A percentile compares a stretch with the other conserved stretches of the same genome.
These are phyloP conservation scores for Geotrichum aggregatum DNA, from an alignment of 1,139 yeast genomes.

Conservation along the genomic window DNA sequence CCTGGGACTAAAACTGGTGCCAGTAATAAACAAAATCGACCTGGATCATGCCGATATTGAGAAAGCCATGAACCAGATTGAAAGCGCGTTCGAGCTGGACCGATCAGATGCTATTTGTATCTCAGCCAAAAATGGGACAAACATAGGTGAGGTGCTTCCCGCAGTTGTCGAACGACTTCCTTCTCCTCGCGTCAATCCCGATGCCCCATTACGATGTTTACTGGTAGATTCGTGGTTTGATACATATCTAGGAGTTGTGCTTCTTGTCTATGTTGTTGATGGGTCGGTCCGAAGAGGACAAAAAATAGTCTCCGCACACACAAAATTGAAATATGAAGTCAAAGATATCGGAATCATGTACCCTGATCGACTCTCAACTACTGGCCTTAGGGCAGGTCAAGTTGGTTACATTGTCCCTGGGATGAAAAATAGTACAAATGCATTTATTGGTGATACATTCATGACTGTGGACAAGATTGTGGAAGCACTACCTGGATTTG, in stretches of 20 bases:
- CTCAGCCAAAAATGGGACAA: constrained; percentile 86
- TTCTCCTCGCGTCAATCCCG: constrained; percentile 55
- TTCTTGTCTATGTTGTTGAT: constrained; percentile 79
- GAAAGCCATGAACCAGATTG: constrained; percentile 76
- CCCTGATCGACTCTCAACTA: constrained; percentile 67
- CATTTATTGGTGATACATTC: constrained; percentile 88
- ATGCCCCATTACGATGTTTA: constrained; percentile 65
- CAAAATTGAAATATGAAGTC: constrained; percentile 71
- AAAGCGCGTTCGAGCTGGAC: constrained; percentile 74
- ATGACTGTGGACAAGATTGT: constrained; percentile 64
- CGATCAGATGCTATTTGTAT: constrained; percentile 74
- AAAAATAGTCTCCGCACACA: constrained; percentile 71
- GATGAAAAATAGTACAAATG: constrained; percentile 82
- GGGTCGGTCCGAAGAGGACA: constrained; percentile 73
- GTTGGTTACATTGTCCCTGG: constrained; percentile 93
- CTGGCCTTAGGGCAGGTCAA: constrained; percentile 73
- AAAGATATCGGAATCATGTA: constrained; percentile 95
- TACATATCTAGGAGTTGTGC: constrained; percentile 86
- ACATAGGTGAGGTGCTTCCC: constrained; percentile 73
- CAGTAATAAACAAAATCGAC: constrained; percentile 90
- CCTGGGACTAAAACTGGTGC: constrained; percentile 74
- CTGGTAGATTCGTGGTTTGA: constrained; percentile 97
- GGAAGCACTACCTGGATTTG: constrained; percentile 87
- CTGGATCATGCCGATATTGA: constrained; percentile 83
- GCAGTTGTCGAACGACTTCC: constrained; percentile 76